These are phyloP conservation scores for Lactarius evosmus DNA, from an alignment of 768 basidiomycete genomes.

Conservation along the genomic window DNA sequence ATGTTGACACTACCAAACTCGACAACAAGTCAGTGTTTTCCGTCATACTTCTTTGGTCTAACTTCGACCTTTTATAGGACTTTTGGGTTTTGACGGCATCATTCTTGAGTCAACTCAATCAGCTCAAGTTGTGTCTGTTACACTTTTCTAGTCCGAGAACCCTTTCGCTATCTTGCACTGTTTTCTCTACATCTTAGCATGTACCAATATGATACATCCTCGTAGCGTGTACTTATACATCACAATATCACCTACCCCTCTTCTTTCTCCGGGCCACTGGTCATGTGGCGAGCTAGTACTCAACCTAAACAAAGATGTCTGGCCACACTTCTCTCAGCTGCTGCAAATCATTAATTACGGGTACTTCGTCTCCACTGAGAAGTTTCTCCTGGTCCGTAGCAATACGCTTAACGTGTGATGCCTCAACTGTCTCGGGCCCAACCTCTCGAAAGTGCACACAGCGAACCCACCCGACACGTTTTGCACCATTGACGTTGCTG, in stretches of 20 bases:
- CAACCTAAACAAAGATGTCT: constrained; percentile 57
- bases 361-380: constrained; percentile 45
- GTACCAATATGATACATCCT: constrained; percentile 8
- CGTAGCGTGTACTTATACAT: constrained; percentile 9
- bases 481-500: constrained; percentile 65
- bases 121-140: constrained; percentile 73
- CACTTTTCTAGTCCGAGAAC: constrained; percentile 47
- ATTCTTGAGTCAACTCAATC: constrained; percentile 76
- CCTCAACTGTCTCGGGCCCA: constrained; percentile 62
- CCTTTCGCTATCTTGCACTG: background rate
- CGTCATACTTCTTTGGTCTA: constrained; percentile 6
- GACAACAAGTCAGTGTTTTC: constrained; percentile 55
- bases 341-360: constrained; percentile 55
- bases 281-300: constrained; percentile 3
- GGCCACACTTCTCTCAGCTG: constrained; percentile 71
- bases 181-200: background rate
- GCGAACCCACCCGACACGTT: constrained; percentile 62
- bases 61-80: constrained; percentile 36
- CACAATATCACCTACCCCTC: background rate
- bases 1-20: constrained; percentile 63
- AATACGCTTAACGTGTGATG: constrained; percentile 50
- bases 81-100: constrained; percentile 78
- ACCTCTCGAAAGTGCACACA: constrained; percentile 75
- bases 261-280: background rate
- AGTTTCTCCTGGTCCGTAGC: constrained; percentile 39